Evolutionary conservation across 148 eudicot species (phyloP), one percentile per base, ranked within the genome.

Genomic region (Vaccinium vitisidaea): DNA sequence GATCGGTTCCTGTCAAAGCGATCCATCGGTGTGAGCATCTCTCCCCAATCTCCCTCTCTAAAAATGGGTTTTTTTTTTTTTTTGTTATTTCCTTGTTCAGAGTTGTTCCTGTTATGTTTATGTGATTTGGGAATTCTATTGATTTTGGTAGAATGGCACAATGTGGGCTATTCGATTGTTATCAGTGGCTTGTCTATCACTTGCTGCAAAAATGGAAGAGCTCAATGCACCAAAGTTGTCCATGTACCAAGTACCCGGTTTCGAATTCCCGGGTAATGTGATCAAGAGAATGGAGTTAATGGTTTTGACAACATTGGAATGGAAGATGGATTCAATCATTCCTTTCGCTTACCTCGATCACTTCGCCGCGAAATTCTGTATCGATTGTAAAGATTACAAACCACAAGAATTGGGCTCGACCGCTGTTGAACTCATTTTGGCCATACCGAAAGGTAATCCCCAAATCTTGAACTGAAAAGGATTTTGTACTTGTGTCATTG

Each of bases 171-270:
- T 90, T 79, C 82, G 82, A 83, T 86, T 92, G 25, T 50, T 92
- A 48, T 84, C 93, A 73, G 88, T 92, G 82, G 94, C 95, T 52
- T 93, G 95, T 75, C 85, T 93, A n/a, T 92, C 94, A 2, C 46
- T 93, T 81, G 95, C 95, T 15, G 95, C 92, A 19, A 93, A 93
- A 80, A 87, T 91, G 93, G 93, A 90, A 71, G 95, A 93, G 84
- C 13, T 10, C 32, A 79, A 82, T 79, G 86, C 69, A 2, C 90
- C 91, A 6, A 11, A 84, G 50, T 84, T 91, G 32, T 88, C 88
- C 4, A 81, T 76, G n/a, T 89, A 86, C 80, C 63, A 84, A 39
- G 71, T 84, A 18, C 36, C 87, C 21, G 86, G 84, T 0, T 84
- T 82, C 77, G 81, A 61, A 18, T 90, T 90, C 56, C 83, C 58